Percentiles rank a stretch among this genome's conserved stretches.
Evolutionary conservation across 352 stramenopile species (phyloP).

Genomic region (Aphanomyces cochlioides): DNA sequence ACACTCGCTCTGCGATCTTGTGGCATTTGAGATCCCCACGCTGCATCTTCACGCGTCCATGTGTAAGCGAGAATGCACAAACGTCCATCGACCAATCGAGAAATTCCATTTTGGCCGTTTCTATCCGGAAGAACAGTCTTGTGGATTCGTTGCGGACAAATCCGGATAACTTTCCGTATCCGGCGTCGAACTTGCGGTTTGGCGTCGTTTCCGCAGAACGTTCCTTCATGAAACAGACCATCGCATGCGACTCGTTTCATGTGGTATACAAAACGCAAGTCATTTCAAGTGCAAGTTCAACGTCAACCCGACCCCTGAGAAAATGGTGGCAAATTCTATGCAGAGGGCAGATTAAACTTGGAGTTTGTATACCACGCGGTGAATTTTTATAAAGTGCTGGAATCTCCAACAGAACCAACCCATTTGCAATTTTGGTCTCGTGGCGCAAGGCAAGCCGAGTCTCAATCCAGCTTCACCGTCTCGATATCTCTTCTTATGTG

Average conservation of each 20-base stretch:
- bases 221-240: constrained; percentile 22
- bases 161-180: constrained; percentile 2
- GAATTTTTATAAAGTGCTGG: constrained; percentile 8
- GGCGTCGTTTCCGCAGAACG: background rate
- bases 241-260: constrained; percentile 15
- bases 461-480: background rate
- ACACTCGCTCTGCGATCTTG: no score
- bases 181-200: background rate
- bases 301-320: constrained; percentile 20
- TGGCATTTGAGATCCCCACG: background rate
- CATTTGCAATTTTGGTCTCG: constrained; percentile 20
- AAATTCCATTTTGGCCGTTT: background rate
- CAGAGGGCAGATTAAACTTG: background rate
- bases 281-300: constrained; percentile 15
- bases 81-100: constrained; percentile 13
- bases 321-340: background rate
- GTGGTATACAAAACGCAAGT: constrained; percentile 16
- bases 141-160: background rate
- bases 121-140: constrained; percentile 9
- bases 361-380: background rate
- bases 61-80: constrained; percentile 13
- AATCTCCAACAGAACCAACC: constrained; percentile 12
- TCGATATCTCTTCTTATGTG: constrained; percentile 2
- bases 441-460: background rate
- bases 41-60: background rate